Percentiles rank a stretch among this genome's conserved stretches.
Conservation (phyloP, 2,329 filamentous ascomycete genomes). For the Zarea fungicola region DNA sequence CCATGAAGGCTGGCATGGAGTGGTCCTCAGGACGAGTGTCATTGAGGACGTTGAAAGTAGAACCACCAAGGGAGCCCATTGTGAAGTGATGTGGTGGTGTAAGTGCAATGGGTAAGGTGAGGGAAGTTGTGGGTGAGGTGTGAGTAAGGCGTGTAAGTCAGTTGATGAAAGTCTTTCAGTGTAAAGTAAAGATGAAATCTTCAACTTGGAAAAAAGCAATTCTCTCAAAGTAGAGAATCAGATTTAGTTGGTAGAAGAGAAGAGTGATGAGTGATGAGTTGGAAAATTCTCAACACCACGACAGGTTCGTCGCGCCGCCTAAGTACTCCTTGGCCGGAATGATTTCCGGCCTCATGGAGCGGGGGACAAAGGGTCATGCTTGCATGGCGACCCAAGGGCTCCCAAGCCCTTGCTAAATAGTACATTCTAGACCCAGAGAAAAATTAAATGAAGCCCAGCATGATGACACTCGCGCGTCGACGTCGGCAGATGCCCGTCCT, state of each 20-base stretch:
- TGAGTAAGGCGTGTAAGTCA: constrained; percentile 12
- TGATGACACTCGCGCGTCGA: not conserved
- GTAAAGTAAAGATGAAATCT: not conserved
- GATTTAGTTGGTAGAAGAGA: constrained; percentile 7
- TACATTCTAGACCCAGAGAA: constrained; percentile 8
- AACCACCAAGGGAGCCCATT: constrained; percentile 37
- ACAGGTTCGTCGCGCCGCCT: constrained; percentile 30
- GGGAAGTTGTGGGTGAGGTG: constrained; percentile 7
- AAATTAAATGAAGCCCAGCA: constrained; percentile 6
- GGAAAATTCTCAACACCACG: constrained; percentile 12
- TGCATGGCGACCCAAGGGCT: not conserved
- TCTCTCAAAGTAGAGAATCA: not conserved
- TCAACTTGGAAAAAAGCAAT: not conserved
- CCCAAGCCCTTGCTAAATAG: constrained; percentile 9
- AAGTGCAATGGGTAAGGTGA: constrained; percentile 8
- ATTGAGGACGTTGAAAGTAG: constrained; percentile 54
- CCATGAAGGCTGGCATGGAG: constrained; percentile 70
- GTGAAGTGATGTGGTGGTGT: constrained; percentile 17
- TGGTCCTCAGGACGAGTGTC: constrained; percentile 59
- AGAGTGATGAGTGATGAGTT: constrained; percentile 14
- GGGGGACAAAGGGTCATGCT: constrained; percentile 18
- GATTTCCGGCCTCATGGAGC: constrained; percentile 37
- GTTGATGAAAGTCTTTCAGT: constrained; percentile 1
- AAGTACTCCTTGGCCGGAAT: constrained; percentile 47
- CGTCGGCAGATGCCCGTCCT: constrained; percentile 1